phyloP scores from a whole-genome alignment of 306 rosid species.

The Corylus heterophylla region DNA sequence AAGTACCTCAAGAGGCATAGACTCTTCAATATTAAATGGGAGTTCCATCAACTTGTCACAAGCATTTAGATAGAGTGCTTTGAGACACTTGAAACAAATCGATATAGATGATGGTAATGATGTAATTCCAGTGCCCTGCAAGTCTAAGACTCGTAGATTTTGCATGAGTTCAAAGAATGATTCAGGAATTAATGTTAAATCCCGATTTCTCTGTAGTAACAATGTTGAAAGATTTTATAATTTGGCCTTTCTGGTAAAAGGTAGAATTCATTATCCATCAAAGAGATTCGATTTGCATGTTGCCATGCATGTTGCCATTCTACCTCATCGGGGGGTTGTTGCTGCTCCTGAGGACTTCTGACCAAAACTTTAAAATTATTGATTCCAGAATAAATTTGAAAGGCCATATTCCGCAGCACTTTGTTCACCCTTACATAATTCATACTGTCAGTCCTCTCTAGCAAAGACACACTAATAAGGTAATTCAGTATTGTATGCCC shows the following conservation, averaged over 20 bases:
- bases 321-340: neutral
- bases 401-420: too few relatives aligned
- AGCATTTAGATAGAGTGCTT: conserved; percentile 3
- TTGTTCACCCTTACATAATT: too few relatives aligned
- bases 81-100: conserved; percentile 12
- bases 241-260: conserved; percentile 2
- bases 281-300: conserved; percentile 1
- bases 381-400: too few relatives aligned
- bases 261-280: conserved; percentile 2
- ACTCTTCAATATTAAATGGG: too few relatives aligned
- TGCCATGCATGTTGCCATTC: conserved; percentile 6
- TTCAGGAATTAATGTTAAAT: neutral
- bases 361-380: too few relatives aligned
- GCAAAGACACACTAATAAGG: too few relatives aligned
- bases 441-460: too few relatives aligned
- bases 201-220: neutral
- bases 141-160: conserved; percentile 5
- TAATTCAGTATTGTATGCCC: too few relatives aligned
- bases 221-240: conserved; percentile 5
- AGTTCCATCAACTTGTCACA: neutral
- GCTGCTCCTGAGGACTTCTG: too few relatives aligned
- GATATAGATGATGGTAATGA: conserved; percentile 26
- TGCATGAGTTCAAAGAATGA: conserved; percentile 4
- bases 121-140: neutral
- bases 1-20: neutral